phyloP scores from a whole-genome alignment of 768 basidiomycete species.

The Mycena alexandri region DNA sequence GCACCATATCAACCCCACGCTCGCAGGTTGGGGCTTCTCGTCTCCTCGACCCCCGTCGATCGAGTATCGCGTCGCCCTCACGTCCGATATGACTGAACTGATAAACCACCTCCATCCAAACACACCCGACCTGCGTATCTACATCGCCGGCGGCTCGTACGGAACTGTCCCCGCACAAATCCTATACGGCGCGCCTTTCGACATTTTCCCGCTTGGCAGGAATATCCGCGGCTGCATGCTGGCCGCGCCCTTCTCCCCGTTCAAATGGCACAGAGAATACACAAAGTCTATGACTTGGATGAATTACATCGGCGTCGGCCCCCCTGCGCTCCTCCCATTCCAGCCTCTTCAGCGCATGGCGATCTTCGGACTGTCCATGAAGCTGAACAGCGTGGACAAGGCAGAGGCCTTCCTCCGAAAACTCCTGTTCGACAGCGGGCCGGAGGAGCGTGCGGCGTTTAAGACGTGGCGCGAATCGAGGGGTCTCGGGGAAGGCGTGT shows the following conservation, averaged over 20 bases:
- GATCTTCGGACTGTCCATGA: conserved; percentile 46
- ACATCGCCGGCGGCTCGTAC: conserved; percentile 66
- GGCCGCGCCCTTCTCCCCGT: conserved; percentile 60
- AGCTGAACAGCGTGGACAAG: conserved; percentile 52
- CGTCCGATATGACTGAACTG: conserved; percentile 54
- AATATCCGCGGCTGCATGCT: conserved; percentile 63
- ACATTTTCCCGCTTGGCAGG: conserved; percentile 63
- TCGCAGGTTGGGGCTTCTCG: conserved; percentile 63
- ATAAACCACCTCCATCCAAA: conserved; percentile 56
- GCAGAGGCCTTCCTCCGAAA: conserved; percentile 58
- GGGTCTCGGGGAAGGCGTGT: conserved; percentile 57
- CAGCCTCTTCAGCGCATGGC: conserved; percentile 50
- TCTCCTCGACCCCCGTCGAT: conserved; percentile 48
- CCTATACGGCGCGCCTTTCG: conserved; percentile 64
- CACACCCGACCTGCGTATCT: conserved; percentile 47
- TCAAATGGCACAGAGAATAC: conserved; percentile 60
- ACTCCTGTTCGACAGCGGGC: conserved; percentile 53
- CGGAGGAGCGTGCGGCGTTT: conserved; percentile 55
- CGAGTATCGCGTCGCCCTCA: conserved; percentile 51
- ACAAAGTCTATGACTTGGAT: conserved; percentile 59
- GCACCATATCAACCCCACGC: conserved; percentile 65
- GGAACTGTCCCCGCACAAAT: conserved; percentile 71
- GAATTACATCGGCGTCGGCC: conserved; percentile 62
- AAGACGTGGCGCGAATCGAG: conserved; percentile 56
- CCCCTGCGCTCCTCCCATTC: conserved; percentile 57